These are phyloP conservation scores for Malassezia caprae DNA, from an alignment of 1,284 basidiomycete species.

Conservation along the genomic window DNA sequence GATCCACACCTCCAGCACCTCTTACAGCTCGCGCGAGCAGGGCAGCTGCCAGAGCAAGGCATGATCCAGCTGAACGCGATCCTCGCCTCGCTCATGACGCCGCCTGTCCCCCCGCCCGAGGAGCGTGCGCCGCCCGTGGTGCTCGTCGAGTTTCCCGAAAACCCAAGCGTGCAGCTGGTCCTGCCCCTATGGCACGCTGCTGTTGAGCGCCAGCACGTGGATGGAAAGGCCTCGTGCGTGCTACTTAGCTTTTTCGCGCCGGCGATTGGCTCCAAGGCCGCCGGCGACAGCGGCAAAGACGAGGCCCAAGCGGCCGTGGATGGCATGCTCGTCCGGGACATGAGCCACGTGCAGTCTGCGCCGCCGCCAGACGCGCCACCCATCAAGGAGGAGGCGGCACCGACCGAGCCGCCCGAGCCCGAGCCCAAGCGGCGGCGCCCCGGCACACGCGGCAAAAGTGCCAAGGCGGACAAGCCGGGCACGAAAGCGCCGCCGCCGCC, in stretches of 20 bases:
- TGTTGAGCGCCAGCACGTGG: conserved; percentile 22
- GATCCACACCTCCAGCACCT: conserved; percentile 13
- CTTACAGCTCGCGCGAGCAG: conserved; percentile 9
- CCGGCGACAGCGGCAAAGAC: conserved; percentile 26
- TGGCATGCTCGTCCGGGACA: conserved; percentile 2
- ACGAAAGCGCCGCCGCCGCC: conserved; percentile 6
- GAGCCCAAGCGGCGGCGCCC: background rate
- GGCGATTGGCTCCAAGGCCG: conserved; percentile 35
- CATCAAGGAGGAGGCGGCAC: background rate
- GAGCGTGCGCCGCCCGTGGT: conserved; percentile 33
- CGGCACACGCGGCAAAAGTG: background rate
- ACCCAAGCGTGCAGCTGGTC: conserved; percentile 38
- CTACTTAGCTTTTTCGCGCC: conserved; percentile 34
- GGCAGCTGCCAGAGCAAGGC: conserved; percentile 1
- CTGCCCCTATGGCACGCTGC: conserved; percentile 40
- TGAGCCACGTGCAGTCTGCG: background rate
- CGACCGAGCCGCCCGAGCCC: background rate
- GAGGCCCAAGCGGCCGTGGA: conserved; percentile 15
- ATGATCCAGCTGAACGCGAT: conserved; percentile 13
- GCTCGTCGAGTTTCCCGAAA: conserved; percentile 45
- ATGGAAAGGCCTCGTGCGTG: conserved; percentile 19
- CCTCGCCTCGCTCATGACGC: conserved; percentile 7
- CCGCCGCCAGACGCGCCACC: background rate
- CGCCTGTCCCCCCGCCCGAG: background rate
- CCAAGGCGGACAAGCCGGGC: conserved; percentile 13